Percentiles rank a stretch among this genome's conserved stretches.
Conservation (phyloP, 306 rosid genomes). For the Lathyrus sativus region DNA sequence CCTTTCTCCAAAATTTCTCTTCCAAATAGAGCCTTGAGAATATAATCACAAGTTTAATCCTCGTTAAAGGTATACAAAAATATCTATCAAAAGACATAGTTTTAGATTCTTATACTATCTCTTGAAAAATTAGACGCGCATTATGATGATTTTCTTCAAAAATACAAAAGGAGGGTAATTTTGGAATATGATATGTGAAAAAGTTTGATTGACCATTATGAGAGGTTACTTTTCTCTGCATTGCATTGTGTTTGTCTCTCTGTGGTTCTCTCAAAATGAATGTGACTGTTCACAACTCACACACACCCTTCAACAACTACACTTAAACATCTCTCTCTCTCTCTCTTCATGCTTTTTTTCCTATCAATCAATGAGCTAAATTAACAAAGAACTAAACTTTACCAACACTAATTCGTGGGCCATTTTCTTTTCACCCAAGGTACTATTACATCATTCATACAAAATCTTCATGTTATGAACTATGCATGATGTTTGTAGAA, state of each 20-base stretch:
- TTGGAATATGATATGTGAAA: constrained; percentile 33
- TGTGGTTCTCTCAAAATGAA: constrained; percentile 59
- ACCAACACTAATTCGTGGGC: constrained; percentile 32
- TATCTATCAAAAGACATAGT: too few species aligned
- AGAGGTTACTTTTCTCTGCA: constrained; percentile 31
- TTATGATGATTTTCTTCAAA: too few species aligned
- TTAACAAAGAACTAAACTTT: constrained; percentile 33
- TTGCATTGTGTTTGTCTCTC: neutral
- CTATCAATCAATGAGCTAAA: constrained; percentile 38
- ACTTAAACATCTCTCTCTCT: constrained; percentile 34
- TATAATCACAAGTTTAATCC: too few species aligned
- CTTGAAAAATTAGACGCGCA: too few species aligned
- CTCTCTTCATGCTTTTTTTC: neutral
- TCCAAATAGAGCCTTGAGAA: too few species aligned
- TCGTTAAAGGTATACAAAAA: too few species aligned
- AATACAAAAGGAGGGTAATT: neutral
- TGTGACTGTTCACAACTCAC: constrained; percentile 46
- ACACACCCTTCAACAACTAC: constrained; percentile 48
- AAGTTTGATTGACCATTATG: constrained; percentile 36
- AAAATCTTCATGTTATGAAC: neutral
- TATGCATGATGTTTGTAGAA: constrained; percentile 41
- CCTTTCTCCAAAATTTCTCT: too few species aligned
- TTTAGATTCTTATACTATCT: too few species aligned
- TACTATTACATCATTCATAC: neutral
- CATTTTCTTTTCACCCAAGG: constrained; percentile 46